phyloP scores from a whole-genome alignment of 768 basidiomycete species.

The Naganishia onofrii region DNA sequence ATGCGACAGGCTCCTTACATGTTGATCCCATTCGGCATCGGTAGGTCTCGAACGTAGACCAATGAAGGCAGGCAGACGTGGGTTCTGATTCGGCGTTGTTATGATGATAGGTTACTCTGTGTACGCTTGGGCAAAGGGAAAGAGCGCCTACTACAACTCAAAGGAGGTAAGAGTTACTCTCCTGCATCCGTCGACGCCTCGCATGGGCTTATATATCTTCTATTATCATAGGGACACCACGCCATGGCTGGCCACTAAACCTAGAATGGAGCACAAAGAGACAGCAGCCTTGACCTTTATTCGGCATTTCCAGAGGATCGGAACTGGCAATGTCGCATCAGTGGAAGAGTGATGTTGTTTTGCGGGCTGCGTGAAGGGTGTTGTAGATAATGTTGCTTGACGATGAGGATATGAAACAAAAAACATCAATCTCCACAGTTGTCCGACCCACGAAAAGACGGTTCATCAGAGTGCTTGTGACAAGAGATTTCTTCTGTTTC shows the following conservation, averaged over 20 bases:
- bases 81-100: not conserved
- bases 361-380: not conserved
- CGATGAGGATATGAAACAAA: not conserved
- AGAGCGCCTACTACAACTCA: slow-evolving; percentile 52
- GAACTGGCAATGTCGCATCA: not conserved
- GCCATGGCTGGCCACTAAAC: slow-evolving; percentile 26
- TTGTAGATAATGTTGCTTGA: slow-evolving; percentile 2
- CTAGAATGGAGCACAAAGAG: not conserved
- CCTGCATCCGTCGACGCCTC: not conserved
- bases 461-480: no score
- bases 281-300: not conserved
- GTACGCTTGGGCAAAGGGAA: slow-evolving; percentile 74
- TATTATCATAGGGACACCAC: slow-evolving; percentile 4
- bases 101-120: slow-evolving; percentile 65
- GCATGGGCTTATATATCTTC: not conserved
- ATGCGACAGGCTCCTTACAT: slow-evolving; percentile 74
- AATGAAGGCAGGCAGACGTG: not conserved
- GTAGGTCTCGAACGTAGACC: slow-evolving; percentile 57
- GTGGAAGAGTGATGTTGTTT: no score
- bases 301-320: not conserved
- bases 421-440: not conserved
- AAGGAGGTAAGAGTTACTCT: slow-evolving; percentile 35
- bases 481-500: no score
- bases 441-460: not conserved
- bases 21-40: slow-evolving; percentile 69